phyloP scores from a whole-genome alignment of 257 asterid species.

The Knoxia roxburghii region DNA sequence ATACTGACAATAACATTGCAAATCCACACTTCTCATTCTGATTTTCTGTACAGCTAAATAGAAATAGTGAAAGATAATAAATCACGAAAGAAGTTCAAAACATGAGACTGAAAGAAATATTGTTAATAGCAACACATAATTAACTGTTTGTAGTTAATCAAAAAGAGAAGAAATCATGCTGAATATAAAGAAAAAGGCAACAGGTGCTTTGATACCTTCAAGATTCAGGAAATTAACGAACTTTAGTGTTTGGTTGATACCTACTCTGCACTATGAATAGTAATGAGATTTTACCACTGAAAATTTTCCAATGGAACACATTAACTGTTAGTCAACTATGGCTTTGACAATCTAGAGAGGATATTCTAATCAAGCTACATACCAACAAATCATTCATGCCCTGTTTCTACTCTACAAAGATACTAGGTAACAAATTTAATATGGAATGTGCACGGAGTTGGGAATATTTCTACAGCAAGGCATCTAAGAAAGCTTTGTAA shows the following conservation, averaged over 20 bases:
- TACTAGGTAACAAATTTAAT: not conserved
- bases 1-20: too few relatives aligned
- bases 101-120: not conserved
- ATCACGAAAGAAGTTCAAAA: not conserved
- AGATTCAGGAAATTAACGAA: not conserved
- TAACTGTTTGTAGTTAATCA: not conserved
- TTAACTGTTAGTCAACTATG: not conserved
- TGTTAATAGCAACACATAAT: not conserved
- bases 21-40: not conserved
- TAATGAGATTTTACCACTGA: not conserved
- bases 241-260: not conserved
- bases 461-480: too few relatives aligned
- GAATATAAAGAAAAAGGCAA: not conserved
- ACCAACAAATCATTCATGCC: not conserved
- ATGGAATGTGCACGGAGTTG: too few relatives aligned
- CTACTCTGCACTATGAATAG: not conserved
- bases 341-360: not conserved
- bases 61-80: not conserved
- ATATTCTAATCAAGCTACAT: not conserved
- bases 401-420: not conserved
- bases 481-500: too few relatives aligned
- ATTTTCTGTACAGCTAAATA: not conserved
- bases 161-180: not conserved
- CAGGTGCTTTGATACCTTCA: not conserved
- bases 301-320: not conserved